Percentiles rank a stretch among this genome's conserved stretches.
Conservation (phyloP, 257 asterid species). For the Buddleja alternifolia region DNA sequence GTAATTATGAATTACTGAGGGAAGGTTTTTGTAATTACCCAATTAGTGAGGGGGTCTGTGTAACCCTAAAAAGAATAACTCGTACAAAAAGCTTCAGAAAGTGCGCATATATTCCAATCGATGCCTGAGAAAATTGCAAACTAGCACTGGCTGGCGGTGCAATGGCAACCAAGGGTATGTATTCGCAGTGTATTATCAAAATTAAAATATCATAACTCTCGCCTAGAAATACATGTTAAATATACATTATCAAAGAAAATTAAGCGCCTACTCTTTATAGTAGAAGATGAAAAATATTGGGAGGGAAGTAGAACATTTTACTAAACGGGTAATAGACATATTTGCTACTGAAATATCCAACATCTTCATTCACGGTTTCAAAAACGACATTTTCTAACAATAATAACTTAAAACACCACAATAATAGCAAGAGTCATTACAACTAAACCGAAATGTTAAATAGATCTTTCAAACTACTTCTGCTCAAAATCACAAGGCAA, state of each 20-base stretch:
- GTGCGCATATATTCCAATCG: too few relatives aligned
- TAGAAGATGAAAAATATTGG: neutral
- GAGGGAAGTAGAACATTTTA: neutral
- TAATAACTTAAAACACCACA: neutral
- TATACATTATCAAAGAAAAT: neutral
- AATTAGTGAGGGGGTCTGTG: too few relatives aligned
- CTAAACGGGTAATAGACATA: constrained; percentile 4
- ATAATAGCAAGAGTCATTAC: constrained; percentile 11
- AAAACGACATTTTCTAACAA: constrained; percentile 17
- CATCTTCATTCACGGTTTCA: constrained; percentile 12
- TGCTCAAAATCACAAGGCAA: neutral
- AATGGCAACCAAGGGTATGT: too few relatives aligned
- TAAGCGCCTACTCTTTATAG: neutral
- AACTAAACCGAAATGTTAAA: constrained; percentile 27
- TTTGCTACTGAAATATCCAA: constrained; percentile 24
- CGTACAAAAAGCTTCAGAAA: too few relatives aligned
- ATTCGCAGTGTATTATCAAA: too few relatives aligned
- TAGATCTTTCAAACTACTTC: constrained; percentile 5
- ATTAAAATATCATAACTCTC: too few relatives aligned
- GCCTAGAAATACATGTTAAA: too few relatives aligned
- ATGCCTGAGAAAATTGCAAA: too few relatives aligned
- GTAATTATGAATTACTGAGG: too few relatives aligned
- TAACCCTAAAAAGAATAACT: too few relatives aligned
- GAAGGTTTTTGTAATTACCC: too few relatives aligned
- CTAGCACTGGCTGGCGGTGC: too few relatives aligned